Percentiles rank a stretch among this genome's conserved stretches.
Conservation (phyloP, 306 rosid genomes). For the Cicer arietinum region DNA sequence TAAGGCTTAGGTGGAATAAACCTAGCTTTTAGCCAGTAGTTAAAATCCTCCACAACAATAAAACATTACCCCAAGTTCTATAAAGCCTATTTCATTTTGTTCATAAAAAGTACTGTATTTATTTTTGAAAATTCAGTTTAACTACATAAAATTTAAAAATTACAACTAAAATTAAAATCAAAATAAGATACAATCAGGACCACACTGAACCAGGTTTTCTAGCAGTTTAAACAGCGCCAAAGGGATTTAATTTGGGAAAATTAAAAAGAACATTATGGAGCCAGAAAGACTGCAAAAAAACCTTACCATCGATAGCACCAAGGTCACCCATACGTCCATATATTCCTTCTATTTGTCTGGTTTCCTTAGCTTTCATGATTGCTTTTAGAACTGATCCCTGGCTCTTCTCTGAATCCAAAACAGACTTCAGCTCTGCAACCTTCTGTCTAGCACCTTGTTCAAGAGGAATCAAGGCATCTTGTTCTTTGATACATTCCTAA, state of each 20-base stretch:
- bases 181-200: conserved; percentile 20
- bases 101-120: conserved; percentile 7
- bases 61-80: not conserved
- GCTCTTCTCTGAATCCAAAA: conserved; percentile 87
- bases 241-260: conserved; percentile 17
- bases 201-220: conserved; percentile 18
- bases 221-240: conserved; percentile 21
- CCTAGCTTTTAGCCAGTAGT: conserved; percentile 29
- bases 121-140: conserved; percentile 2
- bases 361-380: conserved; percentile 79
- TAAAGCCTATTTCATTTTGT: conserved; percentile 9
- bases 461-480: conserved; percentile 78
- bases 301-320: conserved; percentile 93
- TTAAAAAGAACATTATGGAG: conserved; percentile 11
- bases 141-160: not conserved
- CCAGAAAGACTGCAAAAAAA: conserved; percentile 30
- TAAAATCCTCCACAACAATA: conserved; percentile 8
- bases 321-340: conserved; percentile 98
- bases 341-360: conserved; percentile 80
- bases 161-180: not conserved
- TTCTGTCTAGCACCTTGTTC: conserved; percentile 96
- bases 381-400: conserved; percentile 90
- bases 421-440: conserved; percentile 90
- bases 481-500: conserved; percentile 75
- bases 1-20: conserved; percentile 5